Percentiles rank a stretch among this genome's conserved stretches.
These are phyloP conservation scores for Oldenlandia corymbosa DNA, from an alignment of 257 asterid species.

Conservation along the genomic window DNA sequence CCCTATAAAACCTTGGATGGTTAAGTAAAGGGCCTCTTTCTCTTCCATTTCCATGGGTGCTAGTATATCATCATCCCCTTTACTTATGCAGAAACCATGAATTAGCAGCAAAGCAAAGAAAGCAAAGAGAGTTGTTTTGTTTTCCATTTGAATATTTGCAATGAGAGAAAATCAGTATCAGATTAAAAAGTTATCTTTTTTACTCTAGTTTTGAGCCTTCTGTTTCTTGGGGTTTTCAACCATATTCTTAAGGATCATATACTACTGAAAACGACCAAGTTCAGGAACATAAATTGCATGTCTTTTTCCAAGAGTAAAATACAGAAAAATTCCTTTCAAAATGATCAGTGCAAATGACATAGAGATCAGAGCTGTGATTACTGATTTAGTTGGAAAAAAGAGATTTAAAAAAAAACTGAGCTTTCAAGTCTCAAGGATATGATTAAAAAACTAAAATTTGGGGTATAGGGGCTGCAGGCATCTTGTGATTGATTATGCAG, in stretches of 20 bases:
- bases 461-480: background rate
- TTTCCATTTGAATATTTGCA: conserved; percentile 1
- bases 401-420: background rate
- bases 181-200: background rate
- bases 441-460: conserved; percentile 1
- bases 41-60: conserved; percentile 21
- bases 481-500: background rate
- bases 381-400: background rate
- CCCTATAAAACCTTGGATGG: conserved; percentile 33
- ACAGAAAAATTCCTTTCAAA: background rate
- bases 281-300: background rate
- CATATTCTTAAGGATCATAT: background rate
- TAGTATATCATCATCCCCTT: conserved; percentile 8
- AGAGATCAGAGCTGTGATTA: background rate
- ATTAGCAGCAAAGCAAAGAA: conserved; percentile 2
- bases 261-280: background rate
- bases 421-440: background rate
- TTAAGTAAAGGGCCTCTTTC: conserved; percentile 24
- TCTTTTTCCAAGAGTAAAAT: background rate
- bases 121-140: background rate
- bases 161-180: background rate
- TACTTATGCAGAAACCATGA: conserved; percentile 4
- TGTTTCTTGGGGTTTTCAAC: background rate
- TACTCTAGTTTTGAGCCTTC: background rate
- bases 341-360: background rate